Conservation (phyloP, 805 yeast genomes). For the Schizosaccharomyces japonicus region DNA sequence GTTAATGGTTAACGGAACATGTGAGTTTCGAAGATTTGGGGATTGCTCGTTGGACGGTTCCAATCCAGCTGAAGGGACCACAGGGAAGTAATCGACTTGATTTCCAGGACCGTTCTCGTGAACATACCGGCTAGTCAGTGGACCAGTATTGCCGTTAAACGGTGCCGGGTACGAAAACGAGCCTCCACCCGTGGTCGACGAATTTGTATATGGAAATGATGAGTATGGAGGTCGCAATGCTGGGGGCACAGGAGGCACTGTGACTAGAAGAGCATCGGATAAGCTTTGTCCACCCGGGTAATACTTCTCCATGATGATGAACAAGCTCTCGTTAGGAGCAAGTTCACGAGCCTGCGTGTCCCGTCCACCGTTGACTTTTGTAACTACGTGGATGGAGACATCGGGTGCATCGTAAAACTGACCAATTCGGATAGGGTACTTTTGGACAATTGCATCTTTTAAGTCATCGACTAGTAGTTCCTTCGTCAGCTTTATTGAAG, state of each 20-base stretch:
- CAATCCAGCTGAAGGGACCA: too few species aligned
- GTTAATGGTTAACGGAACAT: too few species aligned
- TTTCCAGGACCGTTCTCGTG: too few species aligned
- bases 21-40: too few species aligned
- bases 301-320: constrained; percentile 31
- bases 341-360: constrained; percentile 10
- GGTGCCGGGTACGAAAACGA: too few species aligned
- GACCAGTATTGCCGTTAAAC: too few species aligned
- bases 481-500: not conserved
- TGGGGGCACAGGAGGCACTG: constrained; percentile 16
- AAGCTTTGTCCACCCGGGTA: constrained; percentile 48
- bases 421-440: constrained; percentile 45
- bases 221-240: too few species aligned
- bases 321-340: constrained; percentile 38
- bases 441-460: constrained; percentile 36
- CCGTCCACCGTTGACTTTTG: not conserved
- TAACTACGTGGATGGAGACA: constrained; percentile 13
- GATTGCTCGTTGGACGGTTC: too few species aligned
- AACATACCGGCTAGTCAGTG: too few species aligned
- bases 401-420: constrained; percentile 47
- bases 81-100: too few species aligned
- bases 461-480: constrained; percentile 33
- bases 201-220: too few species aligned
- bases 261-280: constrained; percentile 40
- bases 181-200: too few species aligned